Conservation (phyloP, 2,329 filamentous ascomycete genomes). For the Colletotrichum trifolii region DNA sequence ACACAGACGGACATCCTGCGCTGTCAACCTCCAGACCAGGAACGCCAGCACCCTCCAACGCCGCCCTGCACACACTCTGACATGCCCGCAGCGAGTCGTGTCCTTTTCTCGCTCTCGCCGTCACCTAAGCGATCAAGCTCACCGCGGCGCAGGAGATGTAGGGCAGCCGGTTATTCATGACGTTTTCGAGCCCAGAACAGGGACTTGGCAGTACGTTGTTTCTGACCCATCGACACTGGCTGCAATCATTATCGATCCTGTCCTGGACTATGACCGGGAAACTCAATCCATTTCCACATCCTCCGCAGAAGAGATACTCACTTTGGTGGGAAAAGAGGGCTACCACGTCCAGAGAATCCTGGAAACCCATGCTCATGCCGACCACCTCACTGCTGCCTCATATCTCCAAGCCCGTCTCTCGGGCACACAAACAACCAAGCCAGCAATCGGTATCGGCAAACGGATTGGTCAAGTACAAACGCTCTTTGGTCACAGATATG, state of each 20-base stretch:
- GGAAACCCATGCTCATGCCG: slow-evolving; percentile 72
- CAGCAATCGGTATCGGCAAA: slow-evolving; percentile 65
- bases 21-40: too few species aligned
- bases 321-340: slow-evolving; percentile 52
- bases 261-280: slow-evolving; percentile 65
- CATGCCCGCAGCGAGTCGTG: too few species aligned
- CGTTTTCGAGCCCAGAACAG: slow-evolving; percentile 52
- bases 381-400: slow-evolving; percentile 68
- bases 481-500: slow-evolving; percentile 61
- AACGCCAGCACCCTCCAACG: too few species aligned
- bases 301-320: slow-evolving; percentile 64
- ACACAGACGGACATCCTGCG: too few species aligned
- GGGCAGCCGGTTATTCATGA: slow-evolving; percentile 50
- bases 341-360: slow-evolving; percentile 65
- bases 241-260: slow-evolving; percentile 71
- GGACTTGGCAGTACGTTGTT: slow-evolving; percentile 71
- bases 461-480: slow-evolving; percentile 63
- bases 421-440: slow-evolving; percentile 46
- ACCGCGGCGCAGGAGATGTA: too few species aligned
- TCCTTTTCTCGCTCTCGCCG: too few species aligned
- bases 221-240: slow-evolving; percentile 59
- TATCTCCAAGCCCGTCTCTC: slow-evolving; percentile 64
- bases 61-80: too few species aligned
- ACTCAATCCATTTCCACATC: slow-evolving; percentile 56
- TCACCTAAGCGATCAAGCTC: too few species aligned